Base-by-base conservation (phyloP, 805 yeast genomes). In the Candida taoyuanica region DNA sequence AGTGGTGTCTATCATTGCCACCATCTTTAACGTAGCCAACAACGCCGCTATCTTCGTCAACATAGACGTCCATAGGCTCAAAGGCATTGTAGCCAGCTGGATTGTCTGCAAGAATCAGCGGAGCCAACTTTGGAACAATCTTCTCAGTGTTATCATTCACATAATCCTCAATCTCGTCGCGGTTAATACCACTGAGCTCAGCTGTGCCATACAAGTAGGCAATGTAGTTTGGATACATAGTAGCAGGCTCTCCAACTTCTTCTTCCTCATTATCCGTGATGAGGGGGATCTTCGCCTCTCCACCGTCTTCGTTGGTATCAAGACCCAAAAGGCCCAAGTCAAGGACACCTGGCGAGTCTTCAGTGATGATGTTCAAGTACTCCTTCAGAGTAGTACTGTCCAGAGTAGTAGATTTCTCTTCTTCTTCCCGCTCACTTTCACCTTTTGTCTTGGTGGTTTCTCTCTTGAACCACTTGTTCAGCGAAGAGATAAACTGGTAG, bases 391-490 rank as follows among this genome's bases (percentile, higher is more conserved):
- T 17, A 12, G 26, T n/a, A 23, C 23, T 27, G 17, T 21, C 32
- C 7, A 30, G 7, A 15, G 28, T 25, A 5, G 18, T 21, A 11
- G 24, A 7, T n/a, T n/a, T n/a, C n/a, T n/a, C n/a, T n/a, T n/a
- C n/a, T n/a, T n/a, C n/a, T n/a, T n/a, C n/a, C n/a, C n/a, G n/a
- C 7, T 11, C 24, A 21, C 24, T 27, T 19, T 21, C 29, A 23
- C 17, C 17, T 14, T 26, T 17, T 7, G 20, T 4, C 3, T 17
- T 11, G n/a, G 14, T 17, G 14, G 39, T n/a, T 7, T 29, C 18
- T 17, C 34, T 30, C 17, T 24, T 29, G 30, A 35, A 30, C 39
- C 39, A 35, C 17, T 29, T 35, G 30, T 25, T 25, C 14, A 17
- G 34, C 7, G 39, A 35, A 5, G 25, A 21, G 20, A 29, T 15